Percentiles rank a stretch among this genome's conserved stretches.
Evolutionary conservation across 257 asterid genomes (phyloP).

Genomic region (Scutellaria baicalensis): DNA sequence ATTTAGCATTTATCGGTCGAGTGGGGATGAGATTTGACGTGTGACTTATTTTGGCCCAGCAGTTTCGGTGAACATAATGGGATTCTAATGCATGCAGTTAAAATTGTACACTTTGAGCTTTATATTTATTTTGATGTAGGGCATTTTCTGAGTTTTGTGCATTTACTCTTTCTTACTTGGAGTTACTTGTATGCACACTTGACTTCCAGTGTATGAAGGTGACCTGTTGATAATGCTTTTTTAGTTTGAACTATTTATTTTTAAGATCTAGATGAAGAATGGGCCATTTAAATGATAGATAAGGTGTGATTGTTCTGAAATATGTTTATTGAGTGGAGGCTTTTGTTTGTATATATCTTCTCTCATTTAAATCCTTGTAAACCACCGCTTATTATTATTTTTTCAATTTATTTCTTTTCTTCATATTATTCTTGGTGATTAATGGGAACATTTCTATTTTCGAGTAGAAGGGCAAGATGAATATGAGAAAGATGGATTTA

Average conservation of each 20-base stretch:
- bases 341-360: neutral
- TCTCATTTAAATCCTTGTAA: neutral
- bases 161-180: neutral
- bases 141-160: neutral
- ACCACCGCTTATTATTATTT: neutral
- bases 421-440: constrained; percentile 7
- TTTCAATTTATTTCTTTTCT: neutral
- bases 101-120: neutral
- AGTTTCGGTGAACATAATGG: neutral
- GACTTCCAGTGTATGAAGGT: neutral
- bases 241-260: neutral
- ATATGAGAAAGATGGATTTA: constrained; percentile 89
- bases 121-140: neutral
- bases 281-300: neutral
- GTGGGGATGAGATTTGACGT: neutral
- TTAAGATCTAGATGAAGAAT: neutral
- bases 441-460: constrained; percentile 4
- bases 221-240: neutral
- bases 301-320: neutral
- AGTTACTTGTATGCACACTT: neutral
- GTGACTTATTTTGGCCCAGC: neutral
- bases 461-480: constrained; percentile 87
- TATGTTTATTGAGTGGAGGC: neutral
- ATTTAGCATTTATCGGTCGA: neutral
- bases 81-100: constrained; percentile 12